Evolutionary conservation across 495 filamentous ascomycete species (phyloP).

Genomic region (Neurospora tetrasperma): DNA sequence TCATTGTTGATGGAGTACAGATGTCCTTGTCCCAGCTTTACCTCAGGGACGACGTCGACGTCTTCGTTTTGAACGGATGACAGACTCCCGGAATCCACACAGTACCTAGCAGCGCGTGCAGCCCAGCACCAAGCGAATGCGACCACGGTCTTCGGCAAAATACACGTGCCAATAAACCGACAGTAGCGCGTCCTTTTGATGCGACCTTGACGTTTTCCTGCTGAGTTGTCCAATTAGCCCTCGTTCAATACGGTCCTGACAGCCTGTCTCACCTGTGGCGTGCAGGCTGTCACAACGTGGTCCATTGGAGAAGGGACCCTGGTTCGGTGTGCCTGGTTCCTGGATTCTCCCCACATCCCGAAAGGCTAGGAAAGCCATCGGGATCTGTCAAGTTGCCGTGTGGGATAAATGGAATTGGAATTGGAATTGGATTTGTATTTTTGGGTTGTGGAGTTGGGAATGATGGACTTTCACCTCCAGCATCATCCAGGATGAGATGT

Average conservation of each 20-base stretch:
- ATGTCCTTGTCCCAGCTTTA: background rate
- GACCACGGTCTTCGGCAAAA: background rate
- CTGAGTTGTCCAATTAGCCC: background rate
- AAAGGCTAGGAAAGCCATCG: background rate
- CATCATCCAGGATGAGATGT: no score
- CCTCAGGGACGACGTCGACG: background rate
- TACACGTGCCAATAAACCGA: background rate
- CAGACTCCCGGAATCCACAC: background rate
- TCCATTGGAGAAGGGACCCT: background rate
- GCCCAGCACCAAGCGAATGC: background rate
- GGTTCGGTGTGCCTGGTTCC: background rate
- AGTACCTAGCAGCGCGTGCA: background rate
- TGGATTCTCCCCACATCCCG: background rate
- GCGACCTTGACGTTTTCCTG: background rate
- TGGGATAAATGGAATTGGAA: background rate
- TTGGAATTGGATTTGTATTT: background rate
- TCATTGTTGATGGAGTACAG: background rate
- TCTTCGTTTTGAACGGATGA: background rate
- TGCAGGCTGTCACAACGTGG: background rate
- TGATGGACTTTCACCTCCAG: background rate
- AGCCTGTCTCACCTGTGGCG: background rate
- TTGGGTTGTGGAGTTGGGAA: background rate
- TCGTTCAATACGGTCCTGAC: background rate
- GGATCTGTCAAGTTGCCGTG: background rate
- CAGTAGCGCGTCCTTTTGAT: background rate